Evolutionary conservation across 2,329 filamentous ascomycete genomes (phyloP), one percentile per base, ranked within the genome.

Genomic region (Beauveria medogensis): DNA sequence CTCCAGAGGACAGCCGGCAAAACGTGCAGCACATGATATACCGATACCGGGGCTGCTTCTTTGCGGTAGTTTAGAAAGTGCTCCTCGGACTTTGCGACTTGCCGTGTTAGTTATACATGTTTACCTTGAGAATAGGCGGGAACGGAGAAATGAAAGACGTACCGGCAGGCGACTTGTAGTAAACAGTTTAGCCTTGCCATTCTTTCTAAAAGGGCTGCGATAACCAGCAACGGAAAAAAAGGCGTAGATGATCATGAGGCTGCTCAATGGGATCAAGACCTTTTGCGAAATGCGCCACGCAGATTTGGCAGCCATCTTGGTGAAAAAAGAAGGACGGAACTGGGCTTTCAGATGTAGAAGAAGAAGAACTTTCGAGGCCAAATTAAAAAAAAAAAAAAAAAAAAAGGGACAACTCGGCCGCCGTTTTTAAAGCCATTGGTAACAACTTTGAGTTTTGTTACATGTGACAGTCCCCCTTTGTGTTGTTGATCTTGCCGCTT

Each of bases 1-100:
- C 53, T 52, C 59, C 59, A 57, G 2, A 57, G n/a, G 26, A 57
- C 40, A 16, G 59, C 53, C 1, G 59, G 59, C 10, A 48, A 3
- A 8, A 28, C 46, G 5, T 52, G 50, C 18, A 52, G 10, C 2
- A n/a, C 3, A 8, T 52, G 30, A 7, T 52, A 52, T 34, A 34
- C 12, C 4, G 30, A 20, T 24, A 10, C 50, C 22, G 30, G 30
- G 3, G n/a, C 30, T 18, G 30, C 0, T 18, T 18, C 3, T 37
- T 40, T 37, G 18, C 30, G 50, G 16, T 4, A 5, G 10, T 52
- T 52, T 1, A 52, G 5, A 24, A 52, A 52, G n/a, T 52, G 50
- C 12, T 52, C 50, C 18, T 24, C 30, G 6, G 50, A 24, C 50
- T 48, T 37, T 40, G 22, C 22, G 22, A 4, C 5, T 10, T 16